Evolutionary conservation across 441 rosid genomes (phyloP).

Genomic region (Isatis lusitanica): DNA sequence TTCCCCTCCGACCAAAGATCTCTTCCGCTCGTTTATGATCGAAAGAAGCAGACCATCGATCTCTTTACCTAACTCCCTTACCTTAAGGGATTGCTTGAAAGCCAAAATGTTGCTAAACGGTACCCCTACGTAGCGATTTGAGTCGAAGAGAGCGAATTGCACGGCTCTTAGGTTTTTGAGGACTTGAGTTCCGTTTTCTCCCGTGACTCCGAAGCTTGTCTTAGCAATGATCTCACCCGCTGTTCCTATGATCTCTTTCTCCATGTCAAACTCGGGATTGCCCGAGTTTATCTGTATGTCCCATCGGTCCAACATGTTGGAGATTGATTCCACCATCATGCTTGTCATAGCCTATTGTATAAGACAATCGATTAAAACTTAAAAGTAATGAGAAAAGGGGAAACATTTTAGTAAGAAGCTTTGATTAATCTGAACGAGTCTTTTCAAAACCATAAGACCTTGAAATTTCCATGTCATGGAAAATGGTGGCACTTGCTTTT

Average conservation of each 20-base stretch:
- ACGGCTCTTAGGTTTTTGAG: conserved; percentile 66
- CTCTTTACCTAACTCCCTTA: conserved; percentile 65
- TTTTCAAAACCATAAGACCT: conserved; percentile 6
- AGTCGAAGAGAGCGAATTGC: conserved; percentile 69
- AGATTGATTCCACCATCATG: conserved; percentile 70
- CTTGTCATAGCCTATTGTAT: conserved; percentile 63
- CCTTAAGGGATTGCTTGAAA: conserved; percentile 56
- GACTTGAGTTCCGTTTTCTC: conserved; percentile 57
- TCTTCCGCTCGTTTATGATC: conserved; percentile 56
- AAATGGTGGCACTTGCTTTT: conserved; percentile 28
- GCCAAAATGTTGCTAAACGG: conserved; percentile 62
- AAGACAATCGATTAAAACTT: background rate
- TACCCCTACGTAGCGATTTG: conserved; percentile 82
- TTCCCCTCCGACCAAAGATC: conserved; percentile 19
- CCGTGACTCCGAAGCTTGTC: conserved; percentile 79
- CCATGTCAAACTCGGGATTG: conserved; percentile 60
- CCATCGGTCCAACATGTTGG: conserved; percentile 66
- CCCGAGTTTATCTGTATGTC: conserved; percentile 45
- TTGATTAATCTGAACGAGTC: conserved; percentile 29
- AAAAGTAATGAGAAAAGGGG: conserved; percentile 26
- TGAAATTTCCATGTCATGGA: conserved; percentile 12
- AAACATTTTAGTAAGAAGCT: background rate
- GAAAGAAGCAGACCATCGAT: conserved; percentile 62
- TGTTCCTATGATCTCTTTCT: conserved; percentile 57
- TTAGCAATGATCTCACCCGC: conserved; percentile 91